Evolutionary conservation across 2,329 filamentous ascomycete genomes (phyloP), one percentile per base, ranked within the genome.

Genomic region (Monosporascus cannonballus): DNA sequence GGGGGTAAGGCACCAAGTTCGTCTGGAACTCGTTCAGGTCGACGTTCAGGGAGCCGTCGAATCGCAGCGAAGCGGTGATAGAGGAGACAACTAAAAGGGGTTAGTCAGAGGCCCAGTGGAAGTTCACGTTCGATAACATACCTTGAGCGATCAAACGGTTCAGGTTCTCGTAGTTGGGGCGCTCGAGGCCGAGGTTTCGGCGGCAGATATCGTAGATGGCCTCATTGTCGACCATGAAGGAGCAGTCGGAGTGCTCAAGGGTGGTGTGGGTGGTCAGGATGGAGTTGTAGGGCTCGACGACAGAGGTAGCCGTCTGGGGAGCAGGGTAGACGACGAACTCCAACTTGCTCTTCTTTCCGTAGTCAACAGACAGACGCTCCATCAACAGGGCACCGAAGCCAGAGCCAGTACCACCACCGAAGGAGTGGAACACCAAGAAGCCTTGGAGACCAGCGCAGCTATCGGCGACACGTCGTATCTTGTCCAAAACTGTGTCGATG

Each of bases 21-120:
- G 93, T 99, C 85, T 99, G 93, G 89, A 99, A 99, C 81, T 99
- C 93, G 83, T 96, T 96, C 64, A 99, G 79, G 75, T 99, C 93
- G 78, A 99, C 94, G 78, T 99, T 99, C 67, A 99, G 89, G 64
- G 94, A 96, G 63, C 93, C 93, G 71, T 97, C 93, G 77, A 97
- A 99, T 71, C 93, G 92, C 69, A 99, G 91, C 62, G 93, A 97
- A 61, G 93, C 92, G 63, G 93, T 99, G 76, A 97, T 97, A 67
- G 93, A 97, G 51, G 92, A 96, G 66, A 99, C 94, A 64, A 99
- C 93, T 93, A 59, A 38, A 53, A 38, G 24, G 48, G 47, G 59
- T 73, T 67, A 71, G 64, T 59, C 60, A 56, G 50, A 48, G 22
- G 11, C 39, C 17, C 50, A 49, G 27, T 48, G 42, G 42, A n/a